Evolutionary conservation across 2,329 filamentous ascomycete species (phyloP).

Genomic region (Aspergillus hiratsukae): DNA sequence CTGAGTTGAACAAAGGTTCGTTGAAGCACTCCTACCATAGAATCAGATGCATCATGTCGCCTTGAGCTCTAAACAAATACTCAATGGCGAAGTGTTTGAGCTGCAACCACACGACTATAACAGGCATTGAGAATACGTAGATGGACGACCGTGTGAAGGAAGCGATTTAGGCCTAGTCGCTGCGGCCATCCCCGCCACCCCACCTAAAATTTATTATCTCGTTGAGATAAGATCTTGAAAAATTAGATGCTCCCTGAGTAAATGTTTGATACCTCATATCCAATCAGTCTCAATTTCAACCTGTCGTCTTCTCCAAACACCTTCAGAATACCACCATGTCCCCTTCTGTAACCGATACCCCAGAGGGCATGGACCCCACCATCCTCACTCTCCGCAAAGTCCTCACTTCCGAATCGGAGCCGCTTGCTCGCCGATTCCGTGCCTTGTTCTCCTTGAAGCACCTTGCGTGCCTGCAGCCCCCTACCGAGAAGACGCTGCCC

Average conservation of each 20-base stretch:
- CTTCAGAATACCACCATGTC: constrained; percentile 24
- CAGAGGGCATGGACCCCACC: constrained; percentile 29
- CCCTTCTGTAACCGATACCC: constrained; percentile 25
- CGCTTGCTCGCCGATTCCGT: constrained; percentile 85
- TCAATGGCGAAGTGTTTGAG: neutral
- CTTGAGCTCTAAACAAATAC: neutral
- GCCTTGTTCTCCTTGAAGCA: constrained; percentile 98
- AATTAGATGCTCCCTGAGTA: constrained; percentile 16
- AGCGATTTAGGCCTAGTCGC: constrained; percentile 15
- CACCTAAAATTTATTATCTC: constrained; percentile 35
- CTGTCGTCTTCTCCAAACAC: neutral
- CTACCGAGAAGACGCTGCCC: constrained; percentile 55
- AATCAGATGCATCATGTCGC: neutral
- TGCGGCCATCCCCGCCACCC: constrained; percentile 27
- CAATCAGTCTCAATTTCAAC: neutral
- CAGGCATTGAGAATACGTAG: neutral
- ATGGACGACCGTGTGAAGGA: constrained; percentile 2
- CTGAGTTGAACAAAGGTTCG: neutral
- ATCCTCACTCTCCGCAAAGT: constrained; percentile 57
- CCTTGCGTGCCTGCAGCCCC: constrained; percentile 64
- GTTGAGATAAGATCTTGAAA: constrained; percentile 32
- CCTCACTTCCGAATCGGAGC: constrained; percentile 72
- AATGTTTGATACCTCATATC: neutral
- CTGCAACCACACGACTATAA: neutral
- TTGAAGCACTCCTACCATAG: neutral